Base-by-base conservation (phyloP, 1,139 yeast genomes). In the Yamadazyma buinensis region DNA sequence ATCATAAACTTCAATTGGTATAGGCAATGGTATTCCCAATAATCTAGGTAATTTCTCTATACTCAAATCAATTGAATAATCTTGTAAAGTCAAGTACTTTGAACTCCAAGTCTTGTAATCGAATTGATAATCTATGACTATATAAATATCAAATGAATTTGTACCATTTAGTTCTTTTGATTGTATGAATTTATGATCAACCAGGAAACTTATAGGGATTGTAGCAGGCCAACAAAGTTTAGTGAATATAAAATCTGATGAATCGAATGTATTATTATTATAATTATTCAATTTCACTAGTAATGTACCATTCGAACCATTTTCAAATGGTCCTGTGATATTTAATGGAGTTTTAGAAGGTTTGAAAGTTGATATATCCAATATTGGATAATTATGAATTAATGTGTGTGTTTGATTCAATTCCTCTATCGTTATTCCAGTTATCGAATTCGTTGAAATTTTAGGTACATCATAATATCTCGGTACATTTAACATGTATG, bases 191-290 rank as follows among this genome's bases (percentile, higher is more conserved):
- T 35, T 30, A 35, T 63, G 65, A 11, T 41, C 25, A 1, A 64
- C 15, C 6, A 29, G 27, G 30, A 67, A 62, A 27, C 52, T 53
- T 33, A 56, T 54, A 2, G 75, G 71, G 11, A 40, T 40, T 1
- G 64, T 66, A 0, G 74, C 71, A 0, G 74, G 72, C 75, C 75
- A 69, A 42, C 74, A 68, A 12, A 67, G 39, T 40, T 69, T 69
- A 21, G 65, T 50, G 37, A 53, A 56, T 23, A 68, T 37, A 22
- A 60, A 35, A 42, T 65, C 72, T 32, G 60, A 53, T 11, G 67
- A 48, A 10, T 38, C 37, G 35, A 49, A 64, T 2, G 59, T 47
- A 6, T 34, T n/a, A 38, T 61, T 52, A 15, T 47, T 40, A 41
- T 64, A 62, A 41, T 67, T 66, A 42, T 67, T 67, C 15, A 69